phyloP scores from a whole-genome alignment of 1,139 yeast species.

The Taphrina sp. region DNA sequence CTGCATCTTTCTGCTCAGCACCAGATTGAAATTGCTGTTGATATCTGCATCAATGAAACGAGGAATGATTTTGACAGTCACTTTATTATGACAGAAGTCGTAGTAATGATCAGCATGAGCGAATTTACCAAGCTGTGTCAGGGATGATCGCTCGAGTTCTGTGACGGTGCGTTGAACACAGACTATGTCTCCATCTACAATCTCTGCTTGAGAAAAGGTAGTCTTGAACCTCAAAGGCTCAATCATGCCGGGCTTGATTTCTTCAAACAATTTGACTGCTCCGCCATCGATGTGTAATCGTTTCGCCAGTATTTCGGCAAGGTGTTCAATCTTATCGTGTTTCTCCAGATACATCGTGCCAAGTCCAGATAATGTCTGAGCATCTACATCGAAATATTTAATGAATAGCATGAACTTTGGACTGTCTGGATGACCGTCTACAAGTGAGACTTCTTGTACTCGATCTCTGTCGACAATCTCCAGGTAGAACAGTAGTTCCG shows the following conservation, averaged over 20 bases:
- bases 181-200: constrained; percentile 76
- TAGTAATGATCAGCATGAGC: constrained; percentile 56
- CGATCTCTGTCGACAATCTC: constrained; percentile 29
- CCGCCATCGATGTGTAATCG: constrained; percentile 51
- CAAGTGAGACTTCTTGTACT: constrained; percentile 8
- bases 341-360: constrained; percentile 61
- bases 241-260: constrained; percentile 62
- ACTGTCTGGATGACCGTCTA: constrained; percentile 25
- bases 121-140: constrained; percentile 38
- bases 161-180: constrained; percentile 52
- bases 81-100: constrained; percentile 62
- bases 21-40: constrained; percentile 53
- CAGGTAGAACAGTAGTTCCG: constrained; percentile 28
- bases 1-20: constrained; percentile 64
- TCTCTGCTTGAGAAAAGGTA: constrained; percentile 62
- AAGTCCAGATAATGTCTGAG: constrained; percentile 60
- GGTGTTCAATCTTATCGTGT: constrained; percentile 50
- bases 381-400: constrained; percentile 63
- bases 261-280: constrained; percentile 60
- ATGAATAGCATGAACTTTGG: constrained; percentile 54
- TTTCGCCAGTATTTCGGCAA: constrained; percentile 50
- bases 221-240: constrained; percentile 51
- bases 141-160: constrained; percentile 36
- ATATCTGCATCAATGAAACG: constrained; percentile 47
- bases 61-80: constrained; percentile 59